Percentiles rank a stretch among this genome's conserved stretches.
phyloP scores from a whole-genome alignment of 352 stramenopile genomes.

The Blastocystis hominis region DNA sequence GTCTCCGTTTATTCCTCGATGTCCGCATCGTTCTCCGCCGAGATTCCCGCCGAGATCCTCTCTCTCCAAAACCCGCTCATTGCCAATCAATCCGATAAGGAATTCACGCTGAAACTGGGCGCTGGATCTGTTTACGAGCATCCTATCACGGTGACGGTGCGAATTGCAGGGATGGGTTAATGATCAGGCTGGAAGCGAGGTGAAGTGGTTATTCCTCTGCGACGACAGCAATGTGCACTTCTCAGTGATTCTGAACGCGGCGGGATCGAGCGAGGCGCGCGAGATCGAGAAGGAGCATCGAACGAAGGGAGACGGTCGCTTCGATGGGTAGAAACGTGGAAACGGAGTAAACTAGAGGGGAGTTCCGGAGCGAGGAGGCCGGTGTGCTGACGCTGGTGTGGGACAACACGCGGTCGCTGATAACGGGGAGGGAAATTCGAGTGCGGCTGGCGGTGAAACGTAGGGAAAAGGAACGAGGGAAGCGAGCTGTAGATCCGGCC shows the following conservation, averaged over 20 bases:
- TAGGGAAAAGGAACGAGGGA: neutral
- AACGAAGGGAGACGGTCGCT: neutral
- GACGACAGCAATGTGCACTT: neutral
- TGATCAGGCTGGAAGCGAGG: neutral
- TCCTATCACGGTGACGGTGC: neutral
- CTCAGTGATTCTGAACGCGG: neutral
- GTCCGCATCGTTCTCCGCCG: neutral
- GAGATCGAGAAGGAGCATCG: neutral
- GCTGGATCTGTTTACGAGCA: neutral
- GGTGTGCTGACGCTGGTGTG: slow-evolving; percentile 14
- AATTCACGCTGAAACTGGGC: neutral
- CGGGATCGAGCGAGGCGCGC: neutral
- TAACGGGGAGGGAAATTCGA: neutral
- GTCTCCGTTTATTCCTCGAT: neutral
- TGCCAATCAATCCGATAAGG: neutral
- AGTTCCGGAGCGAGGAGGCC: neutral
- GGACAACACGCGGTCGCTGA: slow-evolving; percentile 10
- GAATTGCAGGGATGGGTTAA: neutral
- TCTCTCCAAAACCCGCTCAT: neutral
- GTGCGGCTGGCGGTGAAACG: neutral
- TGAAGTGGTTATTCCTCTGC: slow-evolving; percentile 9
- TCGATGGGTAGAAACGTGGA: neutral
- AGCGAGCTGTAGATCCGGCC: neutral
- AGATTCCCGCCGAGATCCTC: neutral
- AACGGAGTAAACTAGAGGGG: neutral